These are phyloP conservation scores for Hypoxylon sp. DNA, from an alignment of 2,329 filamentous ascomycete genomes.

Conservation along the genomic window DNA sequence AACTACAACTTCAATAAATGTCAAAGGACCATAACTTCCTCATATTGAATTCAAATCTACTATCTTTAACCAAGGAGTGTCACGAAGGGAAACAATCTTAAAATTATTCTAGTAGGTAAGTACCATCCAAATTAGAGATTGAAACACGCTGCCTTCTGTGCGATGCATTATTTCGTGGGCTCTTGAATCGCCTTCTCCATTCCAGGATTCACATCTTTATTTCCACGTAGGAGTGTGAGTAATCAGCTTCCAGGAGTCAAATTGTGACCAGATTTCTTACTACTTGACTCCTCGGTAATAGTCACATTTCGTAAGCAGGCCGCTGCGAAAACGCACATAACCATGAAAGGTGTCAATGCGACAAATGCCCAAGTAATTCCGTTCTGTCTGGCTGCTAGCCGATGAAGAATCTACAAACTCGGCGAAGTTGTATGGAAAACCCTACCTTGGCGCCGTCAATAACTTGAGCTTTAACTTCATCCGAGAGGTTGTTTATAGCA, in stretches of 20 bases:
- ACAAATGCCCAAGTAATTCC: conserved; percentile 76
- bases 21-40: not conserved
- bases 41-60: not conserved
- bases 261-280: conserved; percentile 11
- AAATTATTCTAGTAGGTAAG: not conserved
- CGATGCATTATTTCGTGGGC: not conserved
- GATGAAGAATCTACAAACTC: not conserved
- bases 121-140: not conserved
- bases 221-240: conserved; percentile 22
- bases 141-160: not conserved
- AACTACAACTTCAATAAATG: not conserved
- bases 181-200: conserved; percentile 8
- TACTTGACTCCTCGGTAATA: conserved; percentile 25
- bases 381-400: conserved; percentile 48
- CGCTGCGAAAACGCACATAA: conserved; percentile 44
- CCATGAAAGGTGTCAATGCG: conserved; percentile 69
- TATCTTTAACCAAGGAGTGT: not conserved
- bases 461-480: conserved; percentile 44
- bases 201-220: not conserved
- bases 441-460: conserved; percentile 57
- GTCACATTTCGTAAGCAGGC: conserved; percentile 40
- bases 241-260: conserved; percentile 35
- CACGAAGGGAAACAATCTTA: not conserved
- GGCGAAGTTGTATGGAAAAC: not conserved
- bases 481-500: conserved; percentile 51